A percentile compares a stretch with the other conserved stretches of the same genome.
These are phyloP conservation scores for Penicillium verrucosum DNA, from an alignment of 2,329 filamentous ascomycete species.

Conservation along the genomic window DNA sequence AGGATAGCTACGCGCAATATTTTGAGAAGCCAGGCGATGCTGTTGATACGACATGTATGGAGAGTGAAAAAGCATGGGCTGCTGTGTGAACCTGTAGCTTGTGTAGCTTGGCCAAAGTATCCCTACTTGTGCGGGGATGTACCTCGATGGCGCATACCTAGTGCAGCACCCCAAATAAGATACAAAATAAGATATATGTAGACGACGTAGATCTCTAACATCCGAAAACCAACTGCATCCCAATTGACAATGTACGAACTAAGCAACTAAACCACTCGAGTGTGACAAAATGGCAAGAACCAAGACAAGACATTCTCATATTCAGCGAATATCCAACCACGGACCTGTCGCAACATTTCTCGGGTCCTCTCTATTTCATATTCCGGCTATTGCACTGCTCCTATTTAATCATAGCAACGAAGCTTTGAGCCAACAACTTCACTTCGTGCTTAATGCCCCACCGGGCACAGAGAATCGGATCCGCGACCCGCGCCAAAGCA, in stretches of 20 bases:
- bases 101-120: too few relatives aligned
- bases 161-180: background rate
- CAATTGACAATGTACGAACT: background rate
- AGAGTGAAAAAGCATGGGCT: background rate
- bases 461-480: constrained; percentile 18
- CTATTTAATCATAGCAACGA: constrained; percentile 13
- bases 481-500: constrained; percentile 11
- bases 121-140: too few relatives aligned
- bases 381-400: constrained; percentile 7
- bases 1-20: background rate
- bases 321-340: constrained; percentile 8
- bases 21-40: background rate
- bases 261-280: background rate
- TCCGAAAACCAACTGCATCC: background rate
- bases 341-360: constrained; percentile 2
- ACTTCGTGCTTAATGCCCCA: background rate
- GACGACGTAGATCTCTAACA: background rate
- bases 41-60: background rate
- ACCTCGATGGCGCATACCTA: background rate
- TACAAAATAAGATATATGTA: background rate
- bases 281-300: constrained; percentile 3
- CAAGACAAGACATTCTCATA: constrained; percentile 3
- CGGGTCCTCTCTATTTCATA: constrained; percentile 10
- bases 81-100: too few relatives aligned
- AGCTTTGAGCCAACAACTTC: constrained; percentile 2